Evolutionary conservation across 2,329 filamentous ascomycete species (phyloP), one percentile per base, ranked within the genome.

Genomic region (Whalleya microplaca): DNA sequence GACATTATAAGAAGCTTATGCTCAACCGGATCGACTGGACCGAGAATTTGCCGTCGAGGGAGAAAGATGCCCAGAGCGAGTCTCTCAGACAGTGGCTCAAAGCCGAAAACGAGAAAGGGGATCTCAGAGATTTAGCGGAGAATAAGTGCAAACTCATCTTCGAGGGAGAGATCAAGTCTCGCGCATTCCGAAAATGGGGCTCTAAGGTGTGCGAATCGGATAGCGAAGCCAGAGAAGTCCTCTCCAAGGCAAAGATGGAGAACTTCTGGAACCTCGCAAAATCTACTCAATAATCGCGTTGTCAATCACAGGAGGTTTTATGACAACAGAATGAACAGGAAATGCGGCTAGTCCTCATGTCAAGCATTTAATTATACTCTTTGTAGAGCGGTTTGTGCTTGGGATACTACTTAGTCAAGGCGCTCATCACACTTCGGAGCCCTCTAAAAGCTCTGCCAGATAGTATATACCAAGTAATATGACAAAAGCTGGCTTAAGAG

Each of bases 261-360:
- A 96, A 89, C 67, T 94, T 99, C 69, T 99, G 95, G 95, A 89
- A 89, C 9, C 76, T 95, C 65, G 94, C 93, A 0, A 96, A 96
- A 80, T 91, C 68, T 41, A 65, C 63, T 10, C 54, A 51, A 21
- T 69, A 65, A 43, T 45, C 18, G 72, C 16, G 67, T 71, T 12
- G 12, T 1, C 42, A 41, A 23, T 41, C 23, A 16, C 32, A 14
- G 23, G 23, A 9, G 23, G 23, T 27, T 16, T 8, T 37, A 37
- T 8, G 4, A 3, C 32, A 37, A 16, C 10, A 12, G 18, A 37
- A 55, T 27, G 9, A 27, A 29, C 37, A 47, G 40, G n/a, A 51
- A 41, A 7, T 32, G 37, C 27, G 29, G 51, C 3, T 37, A 37
- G 32, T 16, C 32, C 3, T 37, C 27, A 29, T 29, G 27, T 5